Base-by-base conservation (phyloP, 345 rosid genomes). In the Eucalyptus melliodora region DNA sequence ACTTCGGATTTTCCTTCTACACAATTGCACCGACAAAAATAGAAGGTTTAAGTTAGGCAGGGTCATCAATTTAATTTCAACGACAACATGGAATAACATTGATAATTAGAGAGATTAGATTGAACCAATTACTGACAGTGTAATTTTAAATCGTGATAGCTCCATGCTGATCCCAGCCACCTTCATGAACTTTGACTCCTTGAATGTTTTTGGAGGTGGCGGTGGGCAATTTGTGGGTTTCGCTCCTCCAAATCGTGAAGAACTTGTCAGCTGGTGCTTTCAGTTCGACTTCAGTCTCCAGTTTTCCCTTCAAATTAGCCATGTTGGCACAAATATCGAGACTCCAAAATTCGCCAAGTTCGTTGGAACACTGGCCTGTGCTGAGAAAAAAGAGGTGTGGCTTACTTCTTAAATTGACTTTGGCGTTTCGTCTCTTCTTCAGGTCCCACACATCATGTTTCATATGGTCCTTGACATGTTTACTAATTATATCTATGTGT, bases 151-250 rank as follows among this genome's bases (percentile, higher is more conserved):
- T 11, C 80, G 81, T 92, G 87, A 93, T 77, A 8, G 94, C 88
- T 30, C 94, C 93, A 10, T 40, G 85, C 16, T 89, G 59, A 11
- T 92, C 82, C 94, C 92, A 93, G 49, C 89, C 92, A 44, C 94
- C 95, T 89, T 92, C 90, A 53, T 91, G 94, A 16, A 93, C 82
- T 5, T 90, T 89, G 31, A 91, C 59, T 16, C 45, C 90, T n/a
- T 92, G 92, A 4, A 93, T 16, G 3, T 86, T 88, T 1, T 50
- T 16, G 15, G 94, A 45, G 26, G 89, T 21, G 42, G 82, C 60
- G 21, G 86, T 80, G 12, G 94, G 92, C 37, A 90, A 10, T 3
- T 89, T 83, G 50, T 89, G 89, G 16, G 50, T 9, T 67, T 92
- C 65, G 4, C 24, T 82, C n/a, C 87, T 91, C 42, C 86, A 90